A percentile compares a stretch with the other conserved stretches of the same genome.
Conservation (phyloP, 2,329 filamentous ascomycete species). For the Sarocladium strictum region DNA sequence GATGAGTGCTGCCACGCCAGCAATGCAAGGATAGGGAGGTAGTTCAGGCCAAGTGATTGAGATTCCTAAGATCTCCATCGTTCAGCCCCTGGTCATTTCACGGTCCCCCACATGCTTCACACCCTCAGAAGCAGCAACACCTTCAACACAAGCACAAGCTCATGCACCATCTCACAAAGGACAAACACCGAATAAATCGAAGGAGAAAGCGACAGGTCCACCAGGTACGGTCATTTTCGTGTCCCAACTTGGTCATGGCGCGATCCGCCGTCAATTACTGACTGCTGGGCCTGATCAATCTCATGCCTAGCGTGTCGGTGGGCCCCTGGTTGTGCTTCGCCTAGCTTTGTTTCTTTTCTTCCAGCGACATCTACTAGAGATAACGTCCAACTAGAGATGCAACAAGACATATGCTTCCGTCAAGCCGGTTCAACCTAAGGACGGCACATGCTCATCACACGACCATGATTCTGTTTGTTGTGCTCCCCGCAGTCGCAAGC, state of each 20-base stretch:
- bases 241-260: neutral
- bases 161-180: slow-evolving; percentile 1
- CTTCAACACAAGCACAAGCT: neutral
- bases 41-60: neutral
- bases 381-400: too few species aligned
- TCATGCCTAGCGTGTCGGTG: too few species aligned
- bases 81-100: slow-evolving; percentile 5
- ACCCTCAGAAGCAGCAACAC: neutral
- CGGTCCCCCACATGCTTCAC: neutral
- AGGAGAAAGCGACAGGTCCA: neutral
- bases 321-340: neutral
- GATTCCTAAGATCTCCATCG: slow-evolving; percentile 7
- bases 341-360: too few species aligned
- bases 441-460: too few species aligned
- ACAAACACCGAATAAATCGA: neutral
- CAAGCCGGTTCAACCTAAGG: too few species aligned
- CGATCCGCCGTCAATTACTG: neutral
- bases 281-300: neutral
- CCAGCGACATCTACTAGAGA: neutral
- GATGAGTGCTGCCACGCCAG: neutral
- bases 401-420: too few species aligned
- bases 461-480: too few species aligned
- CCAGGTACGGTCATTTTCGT: neutral
- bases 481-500: too few species aligned
- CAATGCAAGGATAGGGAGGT: neutral